Evolutionary conservation across 2,329 filamentous ascomycete species (phyloP).

Genomic region (Hypoxylon sp.): DNA sequence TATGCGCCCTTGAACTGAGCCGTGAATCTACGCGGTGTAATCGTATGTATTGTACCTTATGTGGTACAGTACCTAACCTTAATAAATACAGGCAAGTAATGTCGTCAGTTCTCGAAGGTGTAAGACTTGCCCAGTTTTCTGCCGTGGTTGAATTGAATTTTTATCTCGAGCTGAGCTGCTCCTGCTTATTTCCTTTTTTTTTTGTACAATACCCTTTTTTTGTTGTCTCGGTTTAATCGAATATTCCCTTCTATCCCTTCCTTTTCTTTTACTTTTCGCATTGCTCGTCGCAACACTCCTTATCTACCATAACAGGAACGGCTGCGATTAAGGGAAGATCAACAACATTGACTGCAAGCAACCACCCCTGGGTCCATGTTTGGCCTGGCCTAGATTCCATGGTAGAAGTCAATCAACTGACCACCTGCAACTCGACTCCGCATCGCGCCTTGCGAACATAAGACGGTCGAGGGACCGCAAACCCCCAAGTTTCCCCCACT

Average conservation of each 20-base stretch:
- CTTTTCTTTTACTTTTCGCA: constrained; percentile 11
- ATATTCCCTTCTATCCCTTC: constrained; percentile 12
- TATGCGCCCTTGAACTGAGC: constrained; percentile 15
- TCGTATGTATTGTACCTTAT: constrained; percentile 23
- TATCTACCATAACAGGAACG: constrained; percentile 12
- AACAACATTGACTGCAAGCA: constrained; percentile 38
- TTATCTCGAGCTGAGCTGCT: constrained; percentile 24
- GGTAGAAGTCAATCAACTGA: constrained; percentile 37
- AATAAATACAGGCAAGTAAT: constrained; percentile 37
- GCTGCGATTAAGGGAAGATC: constrained; percentile 16
- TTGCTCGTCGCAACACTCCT: background rate
- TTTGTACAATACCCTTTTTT: constrained; percentile 27
- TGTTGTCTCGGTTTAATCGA: constrained; percentile 13
- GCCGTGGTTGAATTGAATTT: constrained; percentile 24
- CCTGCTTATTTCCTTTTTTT: constrained; percentile 15
- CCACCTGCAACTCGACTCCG: constrained; percentile 41
- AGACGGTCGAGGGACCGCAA: constrained; percentile 24
- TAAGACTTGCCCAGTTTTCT: constrained; percentile 39
- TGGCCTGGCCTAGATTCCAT: constrained; percentile 38
- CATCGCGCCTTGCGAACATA: constrained; percentile 37
- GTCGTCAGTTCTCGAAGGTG: constrained; percentile 40
- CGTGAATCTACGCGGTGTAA: constrained; percentile 1
- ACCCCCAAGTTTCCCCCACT: constrained; percentile 28
- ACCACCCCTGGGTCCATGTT: constrained; percentile 32
- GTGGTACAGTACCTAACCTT: constrained; percentile 33